Evolutionary conservation across 1,284 basidiomycete genomes (phyloP).

Genomic region (Bjerkandera adusta): DNA sequence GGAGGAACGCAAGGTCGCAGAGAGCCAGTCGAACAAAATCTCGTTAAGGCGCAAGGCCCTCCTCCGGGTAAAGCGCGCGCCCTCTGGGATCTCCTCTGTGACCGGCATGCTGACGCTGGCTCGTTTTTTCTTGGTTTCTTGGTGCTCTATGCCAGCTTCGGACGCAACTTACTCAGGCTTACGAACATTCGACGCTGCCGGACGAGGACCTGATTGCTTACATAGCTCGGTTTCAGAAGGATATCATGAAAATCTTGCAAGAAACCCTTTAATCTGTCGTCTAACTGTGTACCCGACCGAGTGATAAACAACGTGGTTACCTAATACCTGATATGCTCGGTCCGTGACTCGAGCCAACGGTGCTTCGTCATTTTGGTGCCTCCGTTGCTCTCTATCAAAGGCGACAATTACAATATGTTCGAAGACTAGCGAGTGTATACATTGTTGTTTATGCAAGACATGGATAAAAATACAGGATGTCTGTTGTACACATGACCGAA

Average conservation of each 20-base stretch:
- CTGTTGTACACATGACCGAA: no score
- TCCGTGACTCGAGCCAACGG: neutral
- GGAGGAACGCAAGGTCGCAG: slow-evolving; percentile 54
- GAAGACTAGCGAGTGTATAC: no score
- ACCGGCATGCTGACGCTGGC: slow-evolving; percentile 18
- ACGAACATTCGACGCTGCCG: slow-evolving; percentile 66
- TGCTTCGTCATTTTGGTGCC: neutral
- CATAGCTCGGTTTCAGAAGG: slow-evolving; percentile 63
- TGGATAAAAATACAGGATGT: no score
- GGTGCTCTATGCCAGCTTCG: slow-evolving; percentile 45
- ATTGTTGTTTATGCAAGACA: no score
- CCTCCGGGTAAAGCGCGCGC: slow-evolving; percentile 48
- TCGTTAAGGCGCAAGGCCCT: slow-evolving; percentile 64
- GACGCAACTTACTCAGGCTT: slow-evolving; percentile 66
- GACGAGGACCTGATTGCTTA: slow-evolving; percentile 64
- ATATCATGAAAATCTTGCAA: slow-evolving; percentile 58
- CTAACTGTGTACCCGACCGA: neutral
- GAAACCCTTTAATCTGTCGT: slow-evolving; percentile 29
- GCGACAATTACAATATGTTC: no score
- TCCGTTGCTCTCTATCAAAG: no score
- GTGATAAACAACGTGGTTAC: no score
- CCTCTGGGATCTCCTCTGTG: slow-evolving; percentile 12
- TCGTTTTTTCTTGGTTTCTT: neutral
- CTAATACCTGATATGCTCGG: no score
- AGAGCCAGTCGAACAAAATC: slow-evolving; percentile 59